phyloP scores from a whole-genome alignment of 495 filamentous ascomycete species.

The Neurospora intermedia region DNA sequence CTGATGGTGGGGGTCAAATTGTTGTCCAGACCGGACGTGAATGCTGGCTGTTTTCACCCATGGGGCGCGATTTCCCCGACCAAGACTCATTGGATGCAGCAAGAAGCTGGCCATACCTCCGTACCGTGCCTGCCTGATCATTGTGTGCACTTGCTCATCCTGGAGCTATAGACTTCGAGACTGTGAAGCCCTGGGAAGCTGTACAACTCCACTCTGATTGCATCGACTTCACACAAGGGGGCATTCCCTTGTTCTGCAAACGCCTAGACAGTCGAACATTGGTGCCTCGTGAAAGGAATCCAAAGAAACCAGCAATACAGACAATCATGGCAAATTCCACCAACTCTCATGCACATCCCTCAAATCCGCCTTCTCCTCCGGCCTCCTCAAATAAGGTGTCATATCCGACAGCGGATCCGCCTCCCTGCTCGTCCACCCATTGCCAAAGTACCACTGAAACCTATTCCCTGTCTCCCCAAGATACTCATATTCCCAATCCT shows the following conservation, averaged over 20 bases:
- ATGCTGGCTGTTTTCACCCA: neutral
- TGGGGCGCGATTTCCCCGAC: neutral
- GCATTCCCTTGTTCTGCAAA: neutral
- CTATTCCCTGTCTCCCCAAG: constrained; percentile 29
- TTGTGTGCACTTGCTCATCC: neutral
- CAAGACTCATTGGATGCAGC: neutral
- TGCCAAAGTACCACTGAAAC: constrained; percentile 35
- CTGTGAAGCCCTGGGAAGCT: neutral
- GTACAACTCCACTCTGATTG: neutral
- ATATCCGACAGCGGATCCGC: constrained; percentile 26
- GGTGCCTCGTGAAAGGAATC: neutral
- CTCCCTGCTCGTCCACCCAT: constrained; percentile 32
- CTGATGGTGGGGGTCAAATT: too few species aligned
- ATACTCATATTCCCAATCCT: constrained; percentile 62
- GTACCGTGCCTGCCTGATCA: neutral
- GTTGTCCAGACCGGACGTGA: too few species aligned
- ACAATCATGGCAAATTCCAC: constrained; percentile 23
- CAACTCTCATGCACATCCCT: constrained; percentile 33
- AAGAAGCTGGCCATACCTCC: neutral
- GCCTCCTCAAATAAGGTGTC: constrained; percentile 27
- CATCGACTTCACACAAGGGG: neutral
- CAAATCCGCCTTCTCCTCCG: constrained; percentile 23
- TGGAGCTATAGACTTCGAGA: neutral
- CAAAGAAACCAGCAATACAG: neutral
- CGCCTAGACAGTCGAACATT: neutral